phyloP scores from a whole-genome alignment of 1,284 basidiomycete genomes.

The Ganoderma lucidum region DNA sequence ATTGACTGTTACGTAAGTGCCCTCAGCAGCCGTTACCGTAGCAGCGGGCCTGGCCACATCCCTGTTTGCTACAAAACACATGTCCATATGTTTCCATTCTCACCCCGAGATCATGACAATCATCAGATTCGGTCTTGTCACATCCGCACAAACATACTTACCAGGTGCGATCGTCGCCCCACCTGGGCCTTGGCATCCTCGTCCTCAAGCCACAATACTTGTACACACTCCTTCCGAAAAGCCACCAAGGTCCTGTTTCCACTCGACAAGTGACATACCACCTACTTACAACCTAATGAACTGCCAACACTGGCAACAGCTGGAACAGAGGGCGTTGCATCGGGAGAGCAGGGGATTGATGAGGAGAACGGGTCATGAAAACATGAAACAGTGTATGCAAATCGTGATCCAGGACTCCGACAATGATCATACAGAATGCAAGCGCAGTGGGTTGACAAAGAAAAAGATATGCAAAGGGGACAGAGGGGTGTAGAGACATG shows the following conservation, averaged over 20 bases:
- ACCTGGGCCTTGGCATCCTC: not conserved
- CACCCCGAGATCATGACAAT: not conserved
- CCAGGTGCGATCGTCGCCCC: not conserved
- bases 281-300: not conserved
- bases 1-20: not conserved
- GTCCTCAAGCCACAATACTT: not conserved
- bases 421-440: constrained; percentile 6
- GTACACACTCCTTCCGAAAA: not conserved
- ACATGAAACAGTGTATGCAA: constrained; percentile 2
- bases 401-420: not conserved
- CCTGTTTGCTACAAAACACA: not conserved
- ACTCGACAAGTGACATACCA: not conserved
- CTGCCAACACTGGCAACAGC: not conserved
- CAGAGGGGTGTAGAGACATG: constrained; percentile 6
- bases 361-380: not conserved
- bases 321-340: not conserved
- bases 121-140: not conserved
- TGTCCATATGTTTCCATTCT: constrained; percentile 1
- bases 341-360: not conserved
- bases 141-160: not conserved
- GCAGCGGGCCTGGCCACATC: not conserved
- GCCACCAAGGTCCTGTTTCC: not conserved
- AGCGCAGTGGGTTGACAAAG: not conserved
- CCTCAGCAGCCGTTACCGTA: no score
- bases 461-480: constrained; percentile 5